phyloP scores from a whole-genome alignment of 768 basidiomycete species.

The Suillus americanus region DNA sequence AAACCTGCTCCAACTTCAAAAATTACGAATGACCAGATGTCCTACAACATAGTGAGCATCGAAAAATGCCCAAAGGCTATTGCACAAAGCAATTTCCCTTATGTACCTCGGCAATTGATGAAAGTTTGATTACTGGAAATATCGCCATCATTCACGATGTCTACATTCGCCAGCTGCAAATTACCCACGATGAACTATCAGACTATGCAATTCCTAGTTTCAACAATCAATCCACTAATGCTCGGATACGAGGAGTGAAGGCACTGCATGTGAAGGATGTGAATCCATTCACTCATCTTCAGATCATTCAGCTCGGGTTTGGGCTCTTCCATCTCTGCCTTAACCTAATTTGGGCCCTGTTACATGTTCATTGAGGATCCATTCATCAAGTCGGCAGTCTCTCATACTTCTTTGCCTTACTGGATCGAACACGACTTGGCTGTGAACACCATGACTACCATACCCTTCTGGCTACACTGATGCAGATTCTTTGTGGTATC shows the following conservation, averaged over 20 bases:
- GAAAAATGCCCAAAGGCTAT: background rate
- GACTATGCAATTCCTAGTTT: constrained; percentile 21
- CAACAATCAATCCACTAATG: constrained; percentile 28
- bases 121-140: background rate
- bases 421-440: constrained; percentile 27
- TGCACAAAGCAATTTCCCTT: background rate
- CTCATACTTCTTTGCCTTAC: constrained; percentile 28
- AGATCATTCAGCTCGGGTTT: constrained; percentile 26
- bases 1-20: background rate
- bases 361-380: constrained; percentile 29
- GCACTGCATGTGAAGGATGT: constrained; percentile 15
- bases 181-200: constrained; percentile 8
- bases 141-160: background rate
- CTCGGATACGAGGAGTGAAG: constrained; percentile 20
- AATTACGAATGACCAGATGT: background rate
- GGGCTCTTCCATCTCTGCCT: constrained; percentile 35
- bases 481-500: constrained; percentile 34
- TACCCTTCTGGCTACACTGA: constrained; percentile 18
- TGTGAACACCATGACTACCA: constrained; percentile 36
- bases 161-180: background rate
- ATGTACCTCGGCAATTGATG: background rate
- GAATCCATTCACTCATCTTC: constrained; percentile 21
- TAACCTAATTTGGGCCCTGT: constrained; percentile 35
- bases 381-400: constrained; percentile 25
- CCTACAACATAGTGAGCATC: background rate